Evolutionary conservation across 805 yeast genomes (phyloP), one percentile per base, ranked within the genome.

Genomic region (Wickerhamomyces sydowiorum): DNA sequence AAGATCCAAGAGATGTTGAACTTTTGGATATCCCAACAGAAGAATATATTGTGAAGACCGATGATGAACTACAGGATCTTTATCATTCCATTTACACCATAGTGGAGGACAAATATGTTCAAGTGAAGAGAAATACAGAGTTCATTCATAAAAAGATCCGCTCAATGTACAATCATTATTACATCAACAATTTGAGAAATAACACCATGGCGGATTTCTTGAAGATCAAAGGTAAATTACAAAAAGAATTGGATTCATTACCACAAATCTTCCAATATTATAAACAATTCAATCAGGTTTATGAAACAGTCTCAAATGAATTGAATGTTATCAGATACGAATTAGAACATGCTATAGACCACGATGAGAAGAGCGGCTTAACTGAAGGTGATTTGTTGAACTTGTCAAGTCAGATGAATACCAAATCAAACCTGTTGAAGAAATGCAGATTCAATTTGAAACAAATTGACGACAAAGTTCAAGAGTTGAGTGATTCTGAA

Each of bases 91-190:
- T 54, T 5, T 14, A 19, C 3, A 14, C 54, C 8, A 9, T 45
- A 3, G 33, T 56, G 10, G 24, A 38, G 7, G 59, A 56, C 17
- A 56, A 56, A 38, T 19, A 49, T 5, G 30, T 39, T 5, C 60
- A 56, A 34, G 46, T 54, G 7, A 20, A 36, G 2, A 41, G 46
- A 38, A 56, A 56, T 39, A 44, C 32, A 2, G 45, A 46, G 12
- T 56, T 56, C 25, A 21, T 56, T 9, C 32, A 42, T 7, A 56
- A 54, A 39, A 49, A 37, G 20, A 23, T 56, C 12, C 43, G 30
- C 14, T 43, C 59, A 5, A 40, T 49, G 17, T 37, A 42, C 3
- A 36, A 40, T 18, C 47, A 45, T 33, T 48, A 43, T n/a, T 54
- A 47, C 45, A 52, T 56, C 31, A 52, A 53, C 18, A 44, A 46